Percentiles rank a stretch among this genome's conserved stretches.
Conservation (phyloP, 2,329 filamentous ascomycete species). For the Aureobasidium zeae region DNA sequence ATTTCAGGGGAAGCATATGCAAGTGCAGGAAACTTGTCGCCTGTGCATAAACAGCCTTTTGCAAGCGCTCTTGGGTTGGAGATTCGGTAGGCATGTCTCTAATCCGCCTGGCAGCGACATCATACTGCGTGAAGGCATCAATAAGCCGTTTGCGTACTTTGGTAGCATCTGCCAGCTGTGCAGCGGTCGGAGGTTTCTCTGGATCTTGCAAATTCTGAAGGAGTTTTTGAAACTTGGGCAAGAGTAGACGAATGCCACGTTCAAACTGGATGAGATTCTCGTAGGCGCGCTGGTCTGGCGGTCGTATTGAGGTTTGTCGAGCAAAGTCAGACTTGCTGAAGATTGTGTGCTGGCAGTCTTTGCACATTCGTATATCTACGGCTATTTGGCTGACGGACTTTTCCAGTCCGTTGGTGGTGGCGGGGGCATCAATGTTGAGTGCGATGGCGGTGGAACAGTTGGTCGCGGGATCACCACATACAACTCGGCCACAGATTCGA, state of each 20-base stretch:
- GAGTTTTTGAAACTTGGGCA: constrained; percentile 76
- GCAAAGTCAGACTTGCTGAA: constrained; percentile 71
- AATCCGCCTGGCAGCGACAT: constrained; percentile 68
- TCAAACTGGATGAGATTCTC: constrained; percentile 81
- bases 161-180: constrained; percentile 73
- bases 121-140: constrained; percentile 83
- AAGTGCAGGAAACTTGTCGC: constrained; percentile 76
- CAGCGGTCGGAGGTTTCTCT: constrained; percentile 52
- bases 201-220: constrained; percentile 65
- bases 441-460: constrained; percentile 77
- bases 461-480: constrained; percentile 80
- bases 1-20: constrained; percentile 77
- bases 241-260: constrained; percentile 68
- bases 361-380: constrained; percentile 83
- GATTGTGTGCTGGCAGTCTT: constrained; percentile 67
- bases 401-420: constrained; percentile 29
- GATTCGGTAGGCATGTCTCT: constrained; percentile 68
- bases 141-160: constrained; percentile 85
- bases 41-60: constrained; percentile 73
- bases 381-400: constrained; percentile 48
- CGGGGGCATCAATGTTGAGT: constrained; percentile 57
- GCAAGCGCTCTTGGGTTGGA: constrained; percentile 62
- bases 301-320: constrained; percentile 56
- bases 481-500: constrained; percentile 82
- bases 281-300: constrained; percentile 70